Evolutionary conservation across 768 basidiomycete genomes (phyloP).

Genomic region (Phylloporus rhodoxanthus): DNA sequence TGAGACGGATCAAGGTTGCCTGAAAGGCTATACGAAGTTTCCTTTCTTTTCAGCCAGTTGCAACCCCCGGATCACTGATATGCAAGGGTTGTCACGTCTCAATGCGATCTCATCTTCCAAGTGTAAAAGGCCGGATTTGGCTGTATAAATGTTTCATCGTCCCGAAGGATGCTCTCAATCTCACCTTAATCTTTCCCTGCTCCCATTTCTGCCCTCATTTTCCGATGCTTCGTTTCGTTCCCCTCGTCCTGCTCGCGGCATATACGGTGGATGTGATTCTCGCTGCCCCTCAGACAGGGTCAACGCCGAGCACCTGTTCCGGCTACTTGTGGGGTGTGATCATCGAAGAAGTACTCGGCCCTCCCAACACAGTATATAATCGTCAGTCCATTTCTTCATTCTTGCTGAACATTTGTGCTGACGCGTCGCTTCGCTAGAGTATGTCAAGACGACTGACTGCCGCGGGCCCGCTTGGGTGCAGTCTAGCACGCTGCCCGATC

Average conservation of each 20-base stretch:
- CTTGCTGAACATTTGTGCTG: neutral
- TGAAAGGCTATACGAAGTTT: neutral
- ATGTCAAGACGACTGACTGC: constrained; percentile 6
- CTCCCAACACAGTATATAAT: constrained; percentile 11
- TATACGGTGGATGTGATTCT: neutral
- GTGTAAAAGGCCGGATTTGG: neutral
- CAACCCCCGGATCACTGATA: neutral
- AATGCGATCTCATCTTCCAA: neutral
- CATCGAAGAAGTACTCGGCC: constrained; percentile 2
- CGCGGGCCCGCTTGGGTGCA: constrained; percentile 14
- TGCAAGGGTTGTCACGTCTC: neutral
- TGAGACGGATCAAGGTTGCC: neutral
- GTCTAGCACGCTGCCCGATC: constrained; percentile 14
- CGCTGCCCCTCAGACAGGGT: neutral
- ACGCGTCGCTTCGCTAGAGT: constrained; percentile 6
- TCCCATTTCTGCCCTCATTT: neutral
- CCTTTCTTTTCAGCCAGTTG: neutral
- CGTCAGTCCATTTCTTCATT: constrained; percentile 2
- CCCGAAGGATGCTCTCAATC: neutral
- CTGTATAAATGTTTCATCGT: constrained; percentile 11
- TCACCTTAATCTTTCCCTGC: neutral
- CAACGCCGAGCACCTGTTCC: constrained; percentile 2
- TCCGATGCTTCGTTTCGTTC: constrained; percentile 1
- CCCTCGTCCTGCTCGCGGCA: constrained; percentile 1
- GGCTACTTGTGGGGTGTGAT: constrained; percentile 17